phyloP scores from a whole-genome alignment of 208 protist genomes.

The Leishmania lainsoni region DNA sequence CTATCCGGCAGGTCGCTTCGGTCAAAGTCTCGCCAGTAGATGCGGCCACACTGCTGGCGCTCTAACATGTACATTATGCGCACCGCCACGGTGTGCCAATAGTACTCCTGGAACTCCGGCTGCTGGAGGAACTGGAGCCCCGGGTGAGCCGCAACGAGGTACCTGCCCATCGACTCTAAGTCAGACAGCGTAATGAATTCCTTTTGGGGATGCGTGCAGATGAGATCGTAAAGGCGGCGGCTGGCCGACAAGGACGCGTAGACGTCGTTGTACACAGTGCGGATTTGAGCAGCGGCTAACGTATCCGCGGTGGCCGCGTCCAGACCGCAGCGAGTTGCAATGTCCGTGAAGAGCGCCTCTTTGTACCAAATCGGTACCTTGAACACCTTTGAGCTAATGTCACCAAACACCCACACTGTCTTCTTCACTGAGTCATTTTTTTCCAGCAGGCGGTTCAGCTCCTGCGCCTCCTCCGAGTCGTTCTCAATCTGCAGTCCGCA shows the following conservation, averaged over 20 bases:
- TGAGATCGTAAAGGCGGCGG: slow-evolving; percentile 80
- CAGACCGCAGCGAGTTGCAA: slow-evolving; percentile 40
- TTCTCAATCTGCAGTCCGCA: slow-evolving; percentile 41
- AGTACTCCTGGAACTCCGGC: slow-evolving; percentile 96
- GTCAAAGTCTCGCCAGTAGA: slow-evolving; percentile 89
- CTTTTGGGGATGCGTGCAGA: slow-evolving; percentile 42
- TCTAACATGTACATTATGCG: slow-evolving; percentile 96
- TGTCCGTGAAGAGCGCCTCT: slow-evolving; percentile 75
- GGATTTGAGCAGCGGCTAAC: slow-evolving; percentile 60
- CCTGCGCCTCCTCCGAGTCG: slow-evolving; percentile 41
- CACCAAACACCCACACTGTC: slow-evolving; percentile 54
- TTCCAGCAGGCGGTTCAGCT: slow-evolving; percentile 54
- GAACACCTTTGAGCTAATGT: slow-evolving; percentile 74
- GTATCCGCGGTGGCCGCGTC: slow-evolving; percentile 32
- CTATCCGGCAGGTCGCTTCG: slow-evolving; percentile 83
- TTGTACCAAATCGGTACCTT: slow-evolving; percentile 83
- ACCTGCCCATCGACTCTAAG: slow-evolving; percentile 66
- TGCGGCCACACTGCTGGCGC: slow-evolving; percentile 65
- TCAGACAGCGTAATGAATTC: slow-evolving; percentile 73
- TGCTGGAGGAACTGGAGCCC: slow-evolving; percentile 95
- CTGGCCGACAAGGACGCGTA: slow-evolving; percentile 59
- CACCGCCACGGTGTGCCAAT: slow-evolving; percentile 94
- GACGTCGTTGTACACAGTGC: slow-evolving; percentile 56
- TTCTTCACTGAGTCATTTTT: slow-evolving; percentile 42
- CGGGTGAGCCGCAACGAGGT: slow-evolving; percentile 87